A percentile compares a stretch with the other conserved stretches of the same genome.
phyloP scores from a whole-genome alignment of 495 filamentous ascomycete genomes.

The Pseudomonodictys pantanalensis region DNA sequence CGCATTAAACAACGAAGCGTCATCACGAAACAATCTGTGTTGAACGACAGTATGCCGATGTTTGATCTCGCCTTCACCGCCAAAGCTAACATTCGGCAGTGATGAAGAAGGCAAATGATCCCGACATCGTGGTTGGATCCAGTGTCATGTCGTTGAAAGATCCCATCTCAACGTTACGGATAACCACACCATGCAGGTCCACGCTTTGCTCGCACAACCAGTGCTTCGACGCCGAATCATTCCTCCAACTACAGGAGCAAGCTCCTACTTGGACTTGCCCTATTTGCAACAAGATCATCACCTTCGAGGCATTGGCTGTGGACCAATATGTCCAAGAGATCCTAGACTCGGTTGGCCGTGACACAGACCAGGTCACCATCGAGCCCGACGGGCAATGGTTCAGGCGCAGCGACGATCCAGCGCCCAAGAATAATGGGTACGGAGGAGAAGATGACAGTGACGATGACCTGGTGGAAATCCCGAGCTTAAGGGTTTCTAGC shows the following conservation, averaged over 20 bases:
- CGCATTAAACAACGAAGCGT: constrained; percentile 63
- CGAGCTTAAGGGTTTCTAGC: constrained; percentile 24
- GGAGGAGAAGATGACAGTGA: constrained; percentile 11
- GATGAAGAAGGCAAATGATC: constrained; percentile 74
- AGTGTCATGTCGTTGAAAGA: constrained; percentile 88
- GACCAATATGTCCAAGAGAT: constrained; percentile 95
- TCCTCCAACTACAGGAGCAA: constrained; percentile 90
- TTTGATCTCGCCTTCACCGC: neutral
- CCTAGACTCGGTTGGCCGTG: constrained; percentile 62
- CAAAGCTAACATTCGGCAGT: constrained; percentile 50
- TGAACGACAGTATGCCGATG: constrained; percentile 71
- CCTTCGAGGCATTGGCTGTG: constrained; percentile 76
- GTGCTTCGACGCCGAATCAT: constrained; percentile 93
- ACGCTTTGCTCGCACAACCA: constrained; percentile 81
- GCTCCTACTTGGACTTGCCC: constrained; percentile 93
- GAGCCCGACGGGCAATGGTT: constrained; percentile 84
- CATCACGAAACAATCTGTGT: constrained; percentile 76
- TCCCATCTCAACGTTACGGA: constrained; percentile 79
- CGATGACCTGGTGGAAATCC: constrained; percentile 31
- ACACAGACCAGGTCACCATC: constrained; percentile 80
- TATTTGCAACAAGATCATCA: constrained; percentile 78
- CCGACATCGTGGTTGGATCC: constrained; percentile 83
- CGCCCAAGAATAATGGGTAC: constrained; percentile 24
- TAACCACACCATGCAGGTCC: constrained; percentile 76
- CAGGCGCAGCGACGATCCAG: constrained; percentile 41